A percentile compares a stretch with the other conserved stretches of the same genome.
Conservation (phyloP, 2,329 filamentous ascomycete species). For the Claviceps purpurea region DNA sequence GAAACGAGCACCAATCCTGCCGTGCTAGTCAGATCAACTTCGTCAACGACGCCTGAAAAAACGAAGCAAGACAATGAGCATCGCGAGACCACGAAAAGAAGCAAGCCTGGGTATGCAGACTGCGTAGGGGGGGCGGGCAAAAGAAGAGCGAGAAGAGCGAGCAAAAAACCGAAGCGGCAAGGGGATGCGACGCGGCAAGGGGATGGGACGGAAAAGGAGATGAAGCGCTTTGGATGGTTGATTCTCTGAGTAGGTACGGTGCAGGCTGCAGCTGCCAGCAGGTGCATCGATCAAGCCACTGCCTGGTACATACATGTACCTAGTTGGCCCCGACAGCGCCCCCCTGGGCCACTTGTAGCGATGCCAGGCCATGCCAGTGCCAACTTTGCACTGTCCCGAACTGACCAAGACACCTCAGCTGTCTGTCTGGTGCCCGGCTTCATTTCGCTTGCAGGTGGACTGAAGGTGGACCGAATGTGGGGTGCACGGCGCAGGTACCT, state of each 20-base stretch:
- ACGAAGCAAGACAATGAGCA: slow-evolving; percentile 7
- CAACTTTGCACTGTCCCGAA: no score
- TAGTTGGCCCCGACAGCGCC: neutral
- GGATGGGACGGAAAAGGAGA: neutral
- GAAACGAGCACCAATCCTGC: slow-evolving; percentile 1
- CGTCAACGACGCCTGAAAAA: slow-evolving; percentile 8
- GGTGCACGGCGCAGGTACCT: no score
- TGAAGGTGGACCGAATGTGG: no score
- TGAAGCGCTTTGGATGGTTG: neutral
- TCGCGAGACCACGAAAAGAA: slow-evolving; percentile 7
- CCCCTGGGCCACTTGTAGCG: no score
- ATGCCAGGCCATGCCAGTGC: no score
- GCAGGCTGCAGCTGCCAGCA: neutral
- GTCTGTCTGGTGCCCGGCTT: no score
- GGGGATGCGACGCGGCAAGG: neutral
- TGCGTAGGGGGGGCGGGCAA: neutral
- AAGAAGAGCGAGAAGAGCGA: slow-evolving; percentile 4
- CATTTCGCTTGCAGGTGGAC: no score
- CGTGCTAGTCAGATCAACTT: slow-evolving; percentile 1
- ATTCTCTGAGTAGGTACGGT: neutral
- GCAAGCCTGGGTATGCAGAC: neutral
- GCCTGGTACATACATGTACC: neutral
- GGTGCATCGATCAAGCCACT: neutral
- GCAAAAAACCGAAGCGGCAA: neutral
- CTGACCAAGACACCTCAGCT: no score